Conservation (phyloP, 2,329 filamentous ascomycete species). For the Exophiala xenobiotica region DNA sequence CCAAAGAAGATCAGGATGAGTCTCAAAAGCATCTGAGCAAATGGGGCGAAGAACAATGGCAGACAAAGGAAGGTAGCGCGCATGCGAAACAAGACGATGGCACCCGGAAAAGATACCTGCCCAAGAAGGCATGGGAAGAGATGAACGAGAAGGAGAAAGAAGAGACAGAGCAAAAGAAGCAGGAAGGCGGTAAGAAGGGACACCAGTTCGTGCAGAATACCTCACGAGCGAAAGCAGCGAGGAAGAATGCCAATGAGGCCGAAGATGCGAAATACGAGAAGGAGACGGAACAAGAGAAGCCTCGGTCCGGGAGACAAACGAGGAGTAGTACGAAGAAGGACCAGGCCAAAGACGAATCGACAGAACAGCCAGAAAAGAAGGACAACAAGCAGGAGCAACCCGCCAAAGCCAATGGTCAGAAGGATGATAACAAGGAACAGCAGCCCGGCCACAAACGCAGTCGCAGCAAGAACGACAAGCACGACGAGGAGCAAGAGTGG, state of each 20-base stretch:
- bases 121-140: slow-evolving; percentile 51
- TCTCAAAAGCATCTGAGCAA: slow-evolving; percentile 46
- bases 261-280: slow-evolving; percentile 23
- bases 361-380: too few relatives aligned
- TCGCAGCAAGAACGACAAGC: slow-evolving; percentile 1
- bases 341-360: not conserved
- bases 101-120: slow-evolving; percentile 45
- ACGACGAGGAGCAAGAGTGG: not conserved
- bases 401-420: not conserved
- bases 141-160: slow-evolving; percentile 48
- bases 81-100: slow-evolving; percentile 47
- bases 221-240: slow-evolving; percentile 40
- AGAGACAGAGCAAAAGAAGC: slow-evolving; percentile 43
- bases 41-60: slow-evolving; percentile 52
- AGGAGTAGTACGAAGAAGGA: slow-evolving; percentile 1
- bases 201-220: slow-evolving; percentile 49
- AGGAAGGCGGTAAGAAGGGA: slow-evolving; percentile 40
- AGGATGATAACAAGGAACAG: not conserved
- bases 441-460: slow-evolving; percentile 5
- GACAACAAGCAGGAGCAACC: not conserved
- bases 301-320: not conserved
- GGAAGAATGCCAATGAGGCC: slow-evolving; percentile 39
- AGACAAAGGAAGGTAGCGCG: slow-evolving; percentile 49
- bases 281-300: not conserved
- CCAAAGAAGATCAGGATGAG: slow-evolving; percentile 45